Evolutionary conservation across 164 flowering plant species (phyloP), one percentile per base, ranked within the genome.

Genomic region (Vitis amurensis): DNA sequence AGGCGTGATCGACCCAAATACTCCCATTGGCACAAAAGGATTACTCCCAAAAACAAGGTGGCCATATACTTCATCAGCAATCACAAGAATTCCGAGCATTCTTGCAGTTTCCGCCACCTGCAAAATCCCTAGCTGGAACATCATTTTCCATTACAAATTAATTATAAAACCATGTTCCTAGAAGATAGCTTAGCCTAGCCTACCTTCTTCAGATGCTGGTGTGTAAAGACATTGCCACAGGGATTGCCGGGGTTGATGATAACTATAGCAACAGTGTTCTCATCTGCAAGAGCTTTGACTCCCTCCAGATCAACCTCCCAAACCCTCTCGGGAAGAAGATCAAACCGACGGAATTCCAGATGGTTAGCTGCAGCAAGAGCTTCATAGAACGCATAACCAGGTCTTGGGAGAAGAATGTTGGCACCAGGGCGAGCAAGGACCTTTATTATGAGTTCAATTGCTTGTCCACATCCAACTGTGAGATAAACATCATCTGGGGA

Each of bases 221-320:
- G 67, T 5, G 73, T 52, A 71, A 67, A 85, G 19, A 86, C 92
- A 76, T 74, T 85, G 13, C 92, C 92, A 77, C 87, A 83, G 7
- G 92, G 92, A 76, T 88, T 88, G 17, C 86, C 83, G 6, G 90
- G 92, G 61, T 86, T 88, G 11, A 83, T 80, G 11, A 88, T 74
- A 37, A 88, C 88, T 59, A 86, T 80, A 4, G 88, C 92, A 63
- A 81, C 83, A 52, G 92, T 88, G 17, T 82, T 86, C 27, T 77
- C 78, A 74, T 88, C 90, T 9, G 87, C 86, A 9, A 84, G 74
- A 63, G 83, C 71, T 70, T 86, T 79, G 15, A 88, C 73, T 5
- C 65, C 67, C 51, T 82, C 67, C 29, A 86, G 85, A 64, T 86
- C 89, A 67, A 83, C 86, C 59, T 84, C 87, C 89, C 92, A 88